Evolutionary conservation across 108 stramenopile species (phyloP).

Genomic region (Aurantiochytrium sp.): DNA sequence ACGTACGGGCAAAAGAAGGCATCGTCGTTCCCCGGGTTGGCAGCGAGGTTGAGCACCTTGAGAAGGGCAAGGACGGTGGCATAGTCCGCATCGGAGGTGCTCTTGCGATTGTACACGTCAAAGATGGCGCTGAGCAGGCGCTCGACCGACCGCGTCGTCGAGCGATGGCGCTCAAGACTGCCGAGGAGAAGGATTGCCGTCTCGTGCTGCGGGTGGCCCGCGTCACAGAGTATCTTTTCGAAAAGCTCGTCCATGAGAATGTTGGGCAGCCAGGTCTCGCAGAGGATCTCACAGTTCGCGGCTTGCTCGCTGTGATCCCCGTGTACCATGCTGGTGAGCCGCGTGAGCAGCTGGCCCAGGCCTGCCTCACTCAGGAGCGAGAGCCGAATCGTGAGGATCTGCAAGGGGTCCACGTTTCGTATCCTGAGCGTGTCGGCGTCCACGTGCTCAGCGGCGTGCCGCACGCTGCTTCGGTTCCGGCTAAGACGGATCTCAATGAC

Average conservation of each 20-base stretch:
- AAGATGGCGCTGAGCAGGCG: not conserved
- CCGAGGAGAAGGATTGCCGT: not conserved
- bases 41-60: not conserved
- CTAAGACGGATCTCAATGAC: not conserved
- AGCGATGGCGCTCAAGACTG: not conserved
- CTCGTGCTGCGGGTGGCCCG: not conserved
- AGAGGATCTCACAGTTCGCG: constrained; percentile 21
- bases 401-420: not conserved
- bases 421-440: not conserved
- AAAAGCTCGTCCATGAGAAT: constrained; percentile 28
- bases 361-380: not conserved
- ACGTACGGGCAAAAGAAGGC: constrained; percentile 26
- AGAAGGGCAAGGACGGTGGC: not conserved
- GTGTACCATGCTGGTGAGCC: constrained; percentile 4
- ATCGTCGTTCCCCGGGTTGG: constrained; percentile 2
- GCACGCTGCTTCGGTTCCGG: not conserved
- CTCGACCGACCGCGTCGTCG: not conserved
- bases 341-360: constrained; percentile 11
- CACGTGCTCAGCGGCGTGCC: not conserved
- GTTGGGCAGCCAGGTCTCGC: constrained; percentile 9
- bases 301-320: not conserved
- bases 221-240: not conserved
- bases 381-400: not conserved
- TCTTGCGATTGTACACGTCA: not conserved
- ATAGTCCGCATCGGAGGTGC: not conserved